Base-by-base conservation (phyloP, 2,329 filamentous ascomycete species). In the Curvularia spicifera region DNA sequence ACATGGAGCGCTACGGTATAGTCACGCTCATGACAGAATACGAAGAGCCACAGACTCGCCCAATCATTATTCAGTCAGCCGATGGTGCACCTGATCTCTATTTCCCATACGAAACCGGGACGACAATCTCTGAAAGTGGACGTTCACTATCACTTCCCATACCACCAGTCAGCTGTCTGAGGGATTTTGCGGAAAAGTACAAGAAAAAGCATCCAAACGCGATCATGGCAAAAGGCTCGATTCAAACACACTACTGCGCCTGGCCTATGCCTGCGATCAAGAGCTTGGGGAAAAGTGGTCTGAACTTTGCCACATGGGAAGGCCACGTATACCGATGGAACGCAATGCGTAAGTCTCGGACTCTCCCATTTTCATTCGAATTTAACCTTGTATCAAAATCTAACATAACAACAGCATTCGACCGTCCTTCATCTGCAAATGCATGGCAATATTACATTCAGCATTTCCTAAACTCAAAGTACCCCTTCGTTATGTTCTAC, bases 401-500 rank as follows among this genome's bases (percentile, higher is more conserved):
- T 24, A 24, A 24, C 22, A 24, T 4, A 24, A 24, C 22, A 24
- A 24, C 22, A 72, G 70, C 69, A n/a, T 74, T 73, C 28, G 71
- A 74, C 28, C 65, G 69, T 0, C 70, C 69, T 0, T 72, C 53
- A 15, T 71, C 71, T 0, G 56, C 67, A 1, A 69, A 70, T 22
- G 69, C 70, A 9, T 73, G 71, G 69, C 71, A 73, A 29, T 73
- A 71, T 47, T 72, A 70, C 56, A 52, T 72, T 15, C 65, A 70
- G 13, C 66, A 71, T 35, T 72, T 64, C 40, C 54, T 73, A 57
- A 72, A 73, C 54, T 67, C 69, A 1, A 71, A 67, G 26, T 68
- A 57, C n/a, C 63, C 71, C 0, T 72, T 68, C 39, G 65, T 69
- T 20, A 65, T 62, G 57, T 70, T 72, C 31, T 70, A 73, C 43